These are phyloP conservation scores for Penicillium chermesinum DNA, from an alignment of 495 filamentous ascomycete genomes.

Conservation along the genomic window DNA sequence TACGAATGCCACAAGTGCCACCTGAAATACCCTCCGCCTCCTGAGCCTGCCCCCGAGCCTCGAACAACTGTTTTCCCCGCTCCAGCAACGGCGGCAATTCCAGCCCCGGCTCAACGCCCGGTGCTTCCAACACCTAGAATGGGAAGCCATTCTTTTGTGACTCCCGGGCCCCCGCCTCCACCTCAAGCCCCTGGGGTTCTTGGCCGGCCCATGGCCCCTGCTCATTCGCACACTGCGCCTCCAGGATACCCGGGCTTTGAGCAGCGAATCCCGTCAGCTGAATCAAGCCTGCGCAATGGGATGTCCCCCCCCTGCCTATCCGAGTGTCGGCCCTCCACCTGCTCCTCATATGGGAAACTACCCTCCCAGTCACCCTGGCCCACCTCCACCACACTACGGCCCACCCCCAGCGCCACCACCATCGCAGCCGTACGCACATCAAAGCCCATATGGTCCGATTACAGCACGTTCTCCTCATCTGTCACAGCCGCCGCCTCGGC, in stretches of 20 bases:
- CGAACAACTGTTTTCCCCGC: conserved; percentile 29
- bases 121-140: conserved; percentile 34
- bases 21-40: conserved; percentile 32
- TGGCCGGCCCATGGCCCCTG: conserved; percentile 27
- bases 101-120: conserved; percentile 15
- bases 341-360: conserved; percentile 32
- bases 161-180: conserved; percentile 3
- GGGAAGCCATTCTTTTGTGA: conserved; percentile 18
- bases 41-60: conserved; percentile 27
- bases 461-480: conserved; percentile 38
- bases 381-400: conserved; percentile 30
- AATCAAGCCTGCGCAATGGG: conserved; percentile 33
- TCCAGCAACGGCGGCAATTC: neutral
- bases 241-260: conserved; percentile 31
- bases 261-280: conserved; percentile 17
- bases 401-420: conserved; percentile 40
- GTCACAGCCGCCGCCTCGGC: conserved; percentile 32
- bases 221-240: conserved; percentile 22
- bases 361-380: conserved; percentile 27
- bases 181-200: conserved; percentile 22
- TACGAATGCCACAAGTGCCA: conserved; percentile 53
- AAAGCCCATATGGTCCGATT: conserved; percentile 39
- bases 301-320: conserved; percentile 30
- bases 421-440: conserved; percentile 34
- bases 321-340: conserved; percentile 20